Conservation (phyloP, 1,139 yeast species). For the Pichia kudriavzevii region DNA sequence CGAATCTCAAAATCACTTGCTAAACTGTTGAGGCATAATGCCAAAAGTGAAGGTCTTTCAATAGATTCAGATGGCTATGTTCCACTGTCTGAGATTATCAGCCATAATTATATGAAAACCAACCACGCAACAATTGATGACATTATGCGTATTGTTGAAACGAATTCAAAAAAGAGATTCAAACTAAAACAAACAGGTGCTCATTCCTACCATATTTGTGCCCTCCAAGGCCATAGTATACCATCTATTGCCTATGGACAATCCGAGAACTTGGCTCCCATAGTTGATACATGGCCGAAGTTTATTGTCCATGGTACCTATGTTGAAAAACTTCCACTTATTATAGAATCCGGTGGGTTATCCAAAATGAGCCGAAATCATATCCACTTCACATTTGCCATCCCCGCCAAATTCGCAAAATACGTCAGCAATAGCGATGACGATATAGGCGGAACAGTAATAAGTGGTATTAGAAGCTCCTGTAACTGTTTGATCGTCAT, state of each 20-base stretch:
- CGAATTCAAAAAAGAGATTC: slow-evolving; percentile 68
- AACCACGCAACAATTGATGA: slow-evolving; percentile 49
- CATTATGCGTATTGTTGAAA: slow-evolving; percentile 50
- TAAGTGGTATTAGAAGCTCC: slow-evolving; percentile 67
- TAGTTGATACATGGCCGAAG: slow-evolving; percentile 30
- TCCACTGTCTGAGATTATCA: slow-evolving; percentile 42
- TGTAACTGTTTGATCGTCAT: slow-evolving; percentile 58
- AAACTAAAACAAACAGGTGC: slow-evolving; percentile 28
- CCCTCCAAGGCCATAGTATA: slow-evolving; percentile 89
- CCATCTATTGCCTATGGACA: slow-evolving; percentile 34
- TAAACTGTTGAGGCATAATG: slow-evolving; percentile 77
- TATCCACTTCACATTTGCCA: slow-evolving; percentile 64
- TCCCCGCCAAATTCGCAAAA: slow-evolving; percentile 17
- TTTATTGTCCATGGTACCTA: slow-evolving; percentile 78
- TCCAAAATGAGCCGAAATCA: slow-evolving; percentile 71
- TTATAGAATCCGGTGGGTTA: slow-evolving; percentile 51
- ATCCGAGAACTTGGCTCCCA: slow-evolving; percentile 36
- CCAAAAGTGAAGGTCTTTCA: slow-evolving; percentile 55
- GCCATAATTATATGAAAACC: slow-evolving; percentile 53
- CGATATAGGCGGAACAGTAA: too few relatives aligned
- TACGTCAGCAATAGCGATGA: neutral
- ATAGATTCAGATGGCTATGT: slow-evolving; percentile 69
- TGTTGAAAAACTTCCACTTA: slow-evolving; percentile 38
- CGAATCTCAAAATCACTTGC: slow-evolving; percentile 68
- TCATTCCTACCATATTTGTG: slow-evolving; percentile 47